Base-by-base conservation (phyloP, 2,329 filamentous ascomycete genomes). In the Colletotrichum sp. region DNA sequence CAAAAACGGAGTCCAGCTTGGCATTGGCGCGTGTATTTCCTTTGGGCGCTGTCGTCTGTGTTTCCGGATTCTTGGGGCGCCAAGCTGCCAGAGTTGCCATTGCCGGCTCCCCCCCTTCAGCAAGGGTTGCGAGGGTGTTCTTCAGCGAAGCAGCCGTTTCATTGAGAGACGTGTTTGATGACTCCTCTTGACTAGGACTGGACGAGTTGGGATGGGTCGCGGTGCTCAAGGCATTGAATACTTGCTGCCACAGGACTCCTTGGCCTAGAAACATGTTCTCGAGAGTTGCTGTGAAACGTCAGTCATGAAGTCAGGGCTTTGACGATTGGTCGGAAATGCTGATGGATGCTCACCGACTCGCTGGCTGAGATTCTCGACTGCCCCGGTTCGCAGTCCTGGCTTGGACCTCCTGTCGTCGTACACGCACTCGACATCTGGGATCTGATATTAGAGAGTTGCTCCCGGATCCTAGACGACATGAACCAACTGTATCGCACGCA, bases 201-300 rank as follows among this genome's bases (percentile, higher is more conserved):
- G 60, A 32, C 13, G 39, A 39, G 13, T 71, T 58, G 8, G 25
- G 52, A 12, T 48, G 58, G 15, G 61, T 55, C 8, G 69, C 39
- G 12, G 43, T 48, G 30, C 60, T 73, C 16, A 78, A 36, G n/a
- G 72, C 70, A 60, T 77, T 71, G 55, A 80, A 83, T 6, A 85
- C 78, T 60, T 85, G 82, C 65, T 85, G 82, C 81, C 81, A 83
- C 6, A 85, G 73, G 12, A 85, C 74, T 3, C 83, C 81, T 55
- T 85, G 83, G 1, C 83, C 83, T 4, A 85, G 79, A 68, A 85
- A 85, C 84, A 85, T 85, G 66, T 84, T 82, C 70, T 85, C 84
- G 9, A 85, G 78, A 6, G 79, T 78, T 16, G 77, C 79, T 73
- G 34, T 18, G 55, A 16, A 4, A 16, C 18, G 62, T 77, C 18